Base-by-base conservation (phyloP, 140 eudicot species). In the Senecio squalidus region DNA sequence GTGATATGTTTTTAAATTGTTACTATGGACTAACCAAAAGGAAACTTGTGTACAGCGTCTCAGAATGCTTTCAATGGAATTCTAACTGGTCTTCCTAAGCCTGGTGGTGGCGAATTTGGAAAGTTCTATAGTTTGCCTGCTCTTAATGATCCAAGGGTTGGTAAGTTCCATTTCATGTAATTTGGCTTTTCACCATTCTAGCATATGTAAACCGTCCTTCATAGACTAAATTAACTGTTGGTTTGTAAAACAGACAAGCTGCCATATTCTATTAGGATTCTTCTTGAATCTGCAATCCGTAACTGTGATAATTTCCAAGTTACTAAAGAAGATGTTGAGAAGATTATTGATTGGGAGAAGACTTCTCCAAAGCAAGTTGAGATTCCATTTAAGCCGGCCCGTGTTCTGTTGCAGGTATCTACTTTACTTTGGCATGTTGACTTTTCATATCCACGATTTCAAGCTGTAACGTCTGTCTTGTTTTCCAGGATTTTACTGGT, bases 51-150 rank as follows among this genome's bases (percentile, higher is more conserved):
- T 75, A 22, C 95, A 89, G 97, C 95, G 6, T 66, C 97, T 64
- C 94, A 82, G 64, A 75, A 85, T 71, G 78, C 82, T 53, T 90
- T 85, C 78, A 83, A 67, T 43, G 87, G 78, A 70, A 85, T 85
- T 29, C 45, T 86, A 63, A 76, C 90, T 14, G 72, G 82, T 78
- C 95, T 90, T 56, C 95, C 95, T 60, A 90, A 86, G 81, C 86
- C 86, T 36, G 94, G 95, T 31, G 97, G 97, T 9, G 97, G 95
- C n/a, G 97, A 89, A 72, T 89, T 89, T 22, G 97, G 97, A 68
- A 89, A 89, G 78, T 89, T 77, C 58, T 89, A 89, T 66, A 85
- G 95, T 58, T 80, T 90, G 55, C 83, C 90, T 51, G 97, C 95
- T 57, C 53, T 90, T 67, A 90, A 86, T 80, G 97, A 90, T 74